phyloP scores from a whole-genome alignment of 2,329 filamentous ascomycete genomes.

The Oidium heveae region DNA sequence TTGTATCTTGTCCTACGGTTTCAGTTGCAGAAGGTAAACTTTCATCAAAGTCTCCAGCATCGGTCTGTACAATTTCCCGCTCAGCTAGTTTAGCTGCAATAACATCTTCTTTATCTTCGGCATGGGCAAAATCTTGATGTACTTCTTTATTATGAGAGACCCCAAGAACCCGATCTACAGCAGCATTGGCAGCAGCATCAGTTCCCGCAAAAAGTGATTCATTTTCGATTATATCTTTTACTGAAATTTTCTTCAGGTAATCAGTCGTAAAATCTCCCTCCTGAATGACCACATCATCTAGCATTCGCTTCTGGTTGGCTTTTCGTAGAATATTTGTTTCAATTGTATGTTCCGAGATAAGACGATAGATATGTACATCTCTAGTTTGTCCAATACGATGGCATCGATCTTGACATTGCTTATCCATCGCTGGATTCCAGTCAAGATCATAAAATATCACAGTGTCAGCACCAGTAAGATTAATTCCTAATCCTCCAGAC shows the following conservation, averaged over 20 bases:
- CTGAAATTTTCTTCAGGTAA: conserved; percentile 58
- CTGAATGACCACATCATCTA: conserved; percentile 95
- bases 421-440: conserved; percentile 99
- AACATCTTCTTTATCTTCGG: conserved; percentile 81
- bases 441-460: conserved; percentile 98
- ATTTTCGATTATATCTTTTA: conserved; percentile 39
- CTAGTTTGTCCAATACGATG: conserved; percentile 94
- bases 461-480: conserved; percentile 84
- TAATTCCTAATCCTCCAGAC: conserved; percentile 86
- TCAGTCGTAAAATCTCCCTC: conserved; percentile 96
- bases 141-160: conserved; percentile 30
- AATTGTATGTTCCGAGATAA: conserved; percentile 82
- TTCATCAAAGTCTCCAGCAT: conserved; percentile 66
- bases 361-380: conserved; percentile 91
- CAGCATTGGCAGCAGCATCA: conserved; percentile 50
- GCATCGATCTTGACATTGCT: conserved; percentile 91
- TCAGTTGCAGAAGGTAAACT: conserved; percentile 18
- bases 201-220: conserved; percentile 25
- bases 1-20: conserved; percentile 9
- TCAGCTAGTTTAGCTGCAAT: conserved; percentile 68
- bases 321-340: conserved; percentile 95
- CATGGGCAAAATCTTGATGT: conserved; percentile 56
- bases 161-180: conserved; percentile 68
- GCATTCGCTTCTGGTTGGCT: conserved; percentile 88
- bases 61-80: conserved; percentile 62